Percentiles rank a stretch among this genome's conserved stretches.
Evolutionary conservation across 2,329 filamentous ascomycete species (phyloP).

Genomic region (Diplodia seriata): DNA sequence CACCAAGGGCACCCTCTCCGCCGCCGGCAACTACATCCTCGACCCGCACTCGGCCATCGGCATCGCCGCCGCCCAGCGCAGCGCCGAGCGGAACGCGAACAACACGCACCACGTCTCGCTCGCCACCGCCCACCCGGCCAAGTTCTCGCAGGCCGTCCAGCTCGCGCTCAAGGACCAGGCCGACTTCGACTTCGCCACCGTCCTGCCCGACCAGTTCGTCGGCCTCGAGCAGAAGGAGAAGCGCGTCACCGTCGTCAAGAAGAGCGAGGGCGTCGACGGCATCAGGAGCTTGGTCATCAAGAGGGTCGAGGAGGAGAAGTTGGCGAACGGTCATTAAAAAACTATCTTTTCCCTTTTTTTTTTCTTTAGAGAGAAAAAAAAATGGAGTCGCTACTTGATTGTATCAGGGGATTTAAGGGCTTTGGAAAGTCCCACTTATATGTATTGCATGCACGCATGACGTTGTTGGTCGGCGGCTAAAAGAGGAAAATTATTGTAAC

Average conservation of each 20-base stretch:
- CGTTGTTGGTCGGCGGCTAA: background rate
- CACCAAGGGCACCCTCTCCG: slow-evolving; percentile 48
- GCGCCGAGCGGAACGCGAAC: slow-evolving; percentile 54
- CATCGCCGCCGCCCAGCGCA: slow-evolving; percentile 75
- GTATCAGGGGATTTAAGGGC: background rate
- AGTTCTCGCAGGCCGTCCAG: slow-evolving; percentile 87
- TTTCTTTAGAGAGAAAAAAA: too few species aligned
- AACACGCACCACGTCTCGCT: slow-evolving; percentile 75
- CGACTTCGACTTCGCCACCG: slow-evolving; percentile 78
- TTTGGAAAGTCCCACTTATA: background rate
- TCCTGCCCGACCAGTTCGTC: slow-evolving; percentile 81
- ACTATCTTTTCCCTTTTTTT: background rate
- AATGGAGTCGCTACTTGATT: background rate
- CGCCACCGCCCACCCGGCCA: slow-evolving; percentile 93
- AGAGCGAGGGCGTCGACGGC: slow-evolving; percentile 70
- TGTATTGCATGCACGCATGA: background rate
- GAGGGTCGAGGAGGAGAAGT: slow-evolving; percentile 65
- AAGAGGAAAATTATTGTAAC: background rate
- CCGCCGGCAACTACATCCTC: slow-evolving; percentile 71
- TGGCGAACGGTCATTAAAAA: background rate
- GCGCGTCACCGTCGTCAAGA: slow-evolving; percentile 72
- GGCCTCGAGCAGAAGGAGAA: slow-evolving; percentile 79
- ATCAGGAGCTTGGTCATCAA: slow-evolving; percentile 77
- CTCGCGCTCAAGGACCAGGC: slow-evolving; percentile 73
- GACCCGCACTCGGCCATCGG: slow-evolving; percentile 94